These are phyloP conservation scores for Tetradesmus obliquus DNA, from an alignment of 139 green algal genomes.

Conservation along the genomic window DNA sequence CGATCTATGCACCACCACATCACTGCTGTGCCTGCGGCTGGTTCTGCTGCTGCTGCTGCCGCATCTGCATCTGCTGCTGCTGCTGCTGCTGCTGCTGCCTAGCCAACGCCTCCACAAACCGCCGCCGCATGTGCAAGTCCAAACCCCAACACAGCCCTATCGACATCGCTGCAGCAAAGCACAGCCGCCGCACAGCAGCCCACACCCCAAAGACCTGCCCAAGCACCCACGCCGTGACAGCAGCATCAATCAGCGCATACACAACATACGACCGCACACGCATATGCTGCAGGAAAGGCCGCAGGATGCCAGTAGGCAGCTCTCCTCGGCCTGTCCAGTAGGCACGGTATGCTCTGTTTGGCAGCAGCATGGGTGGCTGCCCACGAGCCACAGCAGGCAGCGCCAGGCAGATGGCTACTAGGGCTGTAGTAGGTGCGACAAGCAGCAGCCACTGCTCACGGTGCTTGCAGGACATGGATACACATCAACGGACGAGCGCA, in stretches of 20 bases:
- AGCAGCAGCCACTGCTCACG: conserved; percentile 31
- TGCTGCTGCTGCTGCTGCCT: background rate
- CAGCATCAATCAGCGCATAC: conserved; percentile 1
- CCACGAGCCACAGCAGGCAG: background rate
- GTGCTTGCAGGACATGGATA: background rate
- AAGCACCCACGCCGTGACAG: background rate
- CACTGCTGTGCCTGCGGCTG: background rate
- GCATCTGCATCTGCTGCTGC: background rate
- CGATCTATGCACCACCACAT: too few species aligned
- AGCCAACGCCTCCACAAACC: background rate
- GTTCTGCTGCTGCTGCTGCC: background rate
- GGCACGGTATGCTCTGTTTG: background rate
- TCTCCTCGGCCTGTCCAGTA: conserved; percentile 1
- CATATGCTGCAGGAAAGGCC: conserved; percentile 35
- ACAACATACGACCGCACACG: conserved; percentile 19
- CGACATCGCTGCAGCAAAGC: background rate
- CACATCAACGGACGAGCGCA: too few species aligned
- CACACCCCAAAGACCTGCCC: conserved; percentile 7
- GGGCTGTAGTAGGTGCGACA: background rate
- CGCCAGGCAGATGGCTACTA: background rate
- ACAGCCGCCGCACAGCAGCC: background rate
- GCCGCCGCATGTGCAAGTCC: background rate
- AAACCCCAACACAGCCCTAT: background rate
- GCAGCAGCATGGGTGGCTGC: background rate
- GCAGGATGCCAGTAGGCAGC: background rate